Conservation (phyloP, 179 eudicot species). For the Gypsophila paniculata region DNA sequence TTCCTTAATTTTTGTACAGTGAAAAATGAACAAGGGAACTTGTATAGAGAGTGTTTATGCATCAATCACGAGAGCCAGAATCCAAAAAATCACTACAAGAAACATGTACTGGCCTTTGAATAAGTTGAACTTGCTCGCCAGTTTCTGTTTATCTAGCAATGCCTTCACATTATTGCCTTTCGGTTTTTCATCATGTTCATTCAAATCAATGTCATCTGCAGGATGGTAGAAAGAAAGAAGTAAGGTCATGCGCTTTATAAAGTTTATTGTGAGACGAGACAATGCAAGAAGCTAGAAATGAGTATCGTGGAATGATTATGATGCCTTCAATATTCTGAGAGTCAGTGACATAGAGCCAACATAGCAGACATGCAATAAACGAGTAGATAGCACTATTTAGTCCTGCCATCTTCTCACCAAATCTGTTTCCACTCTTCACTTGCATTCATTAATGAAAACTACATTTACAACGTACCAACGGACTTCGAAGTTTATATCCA, state of each 20-base stretch:
- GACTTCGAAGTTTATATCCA: neutral
- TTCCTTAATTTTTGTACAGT: neutral
- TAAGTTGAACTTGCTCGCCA: slow-evolving; percentile 71
- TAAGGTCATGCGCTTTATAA: slow-evolving; percentile 6
- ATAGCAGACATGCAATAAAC: neutral
- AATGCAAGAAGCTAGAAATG: slow-evolving; percentile 8
- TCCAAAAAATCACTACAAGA: neutral
- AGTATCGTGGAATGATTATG: slow-evolving; percentile 1
- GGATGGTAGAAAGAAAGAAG: slow-evolving; percentile 17
- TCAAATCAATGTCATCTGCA: slow-evolving; percentile 85
- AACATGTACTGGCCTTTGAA: slow-evolving; percentile 57
- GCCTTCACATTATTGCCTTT: slow-evolving; percentile 64
- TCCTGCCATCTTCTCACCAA: neutral
- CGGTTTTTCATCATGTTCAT: slow-evolving; percentile 62
- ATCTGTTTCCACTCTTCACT: neutral
- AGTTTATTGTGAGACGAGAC: neutral
- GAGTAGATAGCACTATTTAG: slow-evolving; percentile 1
- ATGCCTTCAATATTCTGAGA: slow-evolving; percentile 1
- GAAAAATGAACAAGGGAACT: neutral
- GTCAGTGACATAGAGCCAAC: neutral
- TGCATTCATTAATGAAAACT: neutral
- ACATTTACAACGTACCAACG: neutral
- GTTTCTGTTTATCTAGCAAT: slow-evolving; percentile 66
- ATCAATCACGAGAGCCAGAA: slow-evolving; percentile 5
- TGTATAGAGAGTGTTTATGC: neutral